Evolutionary conservation across 305 asterid genomes (phyloP).

Genomic region (Plantago coronopus): DNA sequence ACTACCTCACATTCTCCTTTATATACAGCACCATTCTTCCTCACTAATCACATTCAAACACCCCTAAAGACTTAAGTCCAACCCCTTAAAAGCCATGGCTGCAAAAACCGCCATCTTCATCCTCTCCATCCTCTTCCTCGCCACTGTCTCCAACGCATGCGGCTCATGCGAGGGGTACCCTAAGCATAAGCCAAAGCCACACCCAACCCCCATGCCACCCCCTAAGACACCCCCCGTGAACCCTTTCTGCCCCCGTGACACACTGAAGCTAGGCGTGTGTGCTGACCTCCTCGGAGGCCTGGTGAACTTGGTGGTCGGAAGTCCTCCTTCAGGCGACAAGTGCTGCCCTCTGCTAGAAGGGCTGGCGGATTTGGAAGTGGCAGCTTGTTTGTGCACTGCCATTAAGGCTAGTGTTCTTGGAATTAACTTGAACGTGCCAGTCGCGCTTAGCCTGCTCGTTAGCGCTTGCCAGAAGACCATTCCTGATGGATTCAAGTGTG

Average conservation of each 20-base stretch:
- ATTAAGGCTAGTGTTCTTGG: constrained; percentile 74
- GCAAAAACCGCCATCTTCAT: constrained; percentile 26
- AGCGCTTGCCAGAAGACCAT: constrained; percentile 53
- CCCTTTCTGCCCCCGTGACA: constrained; percentile 71
- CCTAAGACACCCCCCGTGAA: constrained; percentile 47
- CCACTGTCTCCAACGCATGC: constrained; percentile 39
- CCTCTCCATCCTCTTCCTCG: constrained; percentile 38
- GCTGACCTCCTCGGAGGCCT: constrained; percentile 65
- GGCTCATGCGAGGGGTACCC: constrained; percentile 37
- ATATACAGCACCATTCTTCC: constrained; percentile 24
- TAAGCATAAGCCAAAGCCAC: constrained; percentile 11
- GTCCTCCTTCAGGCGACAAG: constrained; percentile 41
- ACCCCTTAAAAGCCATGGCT: constrained; percentile 26
- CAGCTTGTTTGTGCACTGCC: constrained; percentile 85
- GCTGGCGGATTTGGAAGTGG: constrained; percentile 66
- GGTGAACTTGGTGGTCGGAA: constrained; percentile 49
- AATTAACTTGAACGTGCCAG: constrained; percentile 60
- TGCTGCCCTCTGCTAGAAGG: constrained; percentile 72
- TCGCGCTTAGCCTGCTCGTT: constrained; percentile 58
- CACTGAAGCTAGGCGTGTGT: constrained; percentile 68
- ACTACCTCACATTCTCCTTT: constrained; percentile 39
- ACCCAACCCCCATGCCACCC: constrained; percentile 4
- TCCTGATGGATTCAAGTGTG: constrained; percentile 67
- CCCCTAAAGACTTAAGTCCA: constrained; percentile 5
- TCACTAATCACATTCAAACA: constrained; percentile 10